Base-by-base conservation (phyloP, 2,329 filamentous ascomycete genomes). In the Curvularia lunata region DNA sequence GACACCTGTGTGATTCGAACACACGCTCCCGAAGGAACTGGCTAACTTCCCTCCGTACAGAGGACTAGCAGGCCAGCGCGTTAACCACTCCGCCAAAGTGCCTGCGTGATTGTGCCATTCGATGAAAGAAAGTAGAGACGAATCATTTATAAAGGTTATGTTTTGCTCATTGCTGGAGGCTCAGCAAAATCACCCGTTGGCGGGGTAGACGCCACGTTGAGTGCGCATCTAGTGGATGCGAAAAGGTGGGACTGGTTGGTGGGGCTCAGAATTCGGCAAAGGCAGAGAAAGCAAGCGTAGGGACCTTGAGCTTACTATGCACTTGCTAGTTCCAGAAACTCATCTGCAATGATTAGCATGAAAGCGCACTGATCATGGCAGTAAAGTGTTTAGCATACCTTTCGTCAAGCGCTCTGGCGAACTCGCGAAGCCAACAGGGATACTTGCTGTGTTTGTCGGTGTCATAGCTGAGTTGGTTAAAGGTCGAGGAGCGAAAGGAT, bases 1-100 rank as follows among this genome's bases (percentile, higher is more conserved):
- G 66, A 68, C 62, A 62, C 66, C 66, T 69, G 66, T 66, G 66
- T 64, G 66, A 69, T 69, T 69, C 66, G 66, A 69, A 68, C 66
- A 64, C 66, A 66, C 66, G 66, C 66, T 69, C 66, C 66, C 66
- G 66, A 69, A 66, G 66, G 66, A 69, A 69, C 64, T 66, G 65
- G 66, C 66, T 69, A 52, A 57, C 62, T 64, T 62, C 42, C 61
- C 46, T 53, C 42, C 13, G 12, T 18, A 28, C 27, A 12, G 28
- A 57, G 42, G 62, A 64, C 48, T 68, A 68, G 65, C 65, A 68
- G 64, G 65, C 65, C 65, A 66, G 63, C 65, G 62, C 63, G 63
- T 68, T 68, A 68, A 68, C 63, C 65, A 64, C 63, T 63, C 61
- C 56, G 59, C 59, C 52, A 55, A 55, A 55, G 52, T 50, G 47